Evolutionary conservation across 306 rosid species (phyloP), one percentile per base, ranked within the genome.

Genomic region (Medicago arabica): DNA sequence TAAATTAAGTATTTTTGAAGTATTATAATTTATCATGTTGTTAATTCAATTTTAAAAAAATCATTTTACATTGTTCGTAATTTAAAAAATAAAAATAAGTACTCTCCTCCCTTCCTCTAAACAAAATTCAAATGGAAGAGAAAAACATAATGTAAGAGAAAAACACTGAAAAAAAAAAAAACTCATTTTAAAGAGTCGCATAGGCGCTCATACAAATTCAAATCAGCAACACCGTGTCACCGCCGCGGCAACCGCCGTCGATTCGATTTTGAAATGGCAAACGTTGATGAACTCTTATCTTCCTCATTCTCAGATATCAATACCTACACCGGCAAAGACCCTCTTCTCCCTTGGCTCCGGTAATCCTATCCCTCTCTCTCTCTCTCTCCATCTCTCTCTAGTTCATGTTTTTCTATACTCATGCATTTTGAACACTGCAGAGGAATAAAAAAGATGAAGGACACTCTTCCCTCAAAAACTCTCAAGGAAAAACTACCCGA

Each of bases 301-400:
- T 81, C 97, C 75, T 39, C 89, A 50, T 66, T 83, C 72, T 83
- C 86, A 10, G 97, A 92, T 71, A 88, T 90, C 66, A 88, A 86
- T 62, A 18, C 84, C 68, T 92, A 95, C 86, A 73, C 89, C 17
- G 98, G 92, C 28, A 89, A 87, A 77, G 97, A 92, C 77, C 98
- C 97, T 81, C 97, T 95, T 75, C 93, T 92, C 51, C 97, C 98
- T 13, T 95, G 98, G 98, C 92, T 92, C 59, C 86, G 97, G 97
- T 95, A 82, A 18, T 6, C 60, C 4, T 11, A 67, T 60, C 58
- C 14, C 17, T 31, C 74, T 11, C 68, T 28, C 16, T 39, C 67
- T 74, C 76, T 60, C 58, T n/a, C 17, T 31, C 74, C 9, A 65
- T 28, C 16, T 44, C 67, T 74, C 76, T 60, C 6, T 54, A 12